These are phyloP conservation scores for Prunus armeniaca DNA, from an alignment of 306 rosid genomes.

Conservation along the genomic window DNA sequence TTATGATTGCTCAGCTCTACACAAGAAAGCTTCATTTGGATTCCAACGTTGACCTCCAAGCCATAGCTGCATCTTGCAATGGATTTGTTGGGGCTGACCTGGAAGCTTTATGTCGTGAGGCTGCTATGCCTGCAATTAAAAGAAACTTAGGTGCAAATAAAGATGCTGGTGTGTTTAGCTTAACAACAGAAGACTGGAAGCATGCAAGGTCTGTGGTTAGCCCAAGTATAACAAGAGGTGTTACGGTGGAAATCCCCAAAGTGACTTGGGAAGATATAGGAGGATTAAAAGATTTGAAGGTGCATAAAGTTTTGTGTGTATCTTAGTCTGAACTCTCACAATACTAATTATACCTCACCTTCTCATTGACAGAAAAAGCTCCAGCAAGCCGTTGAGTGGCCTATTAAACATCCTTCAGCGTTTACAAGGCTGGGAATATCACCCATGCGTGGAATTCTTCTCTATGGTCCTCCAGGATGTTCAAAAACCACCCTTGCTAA, in stretches of 20 bases:
- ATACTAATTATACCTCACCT: constrained; percentile 6
- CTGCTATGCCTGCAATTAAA: constrained; percentile 49
- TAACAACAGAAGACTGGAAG: constrained; percentile 76
- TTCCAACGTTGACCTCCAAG: constrained; percentile 49
- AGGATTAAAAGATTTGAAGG: constrained; percentile 84
- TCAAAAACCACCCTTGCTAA: constrained; percentile 95
- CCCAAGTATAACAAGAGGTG: constrained; percentile 93
- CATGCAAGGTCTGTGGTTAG: constrained; percentile 62
- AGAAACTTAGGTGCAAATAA: constrained; percentile 49
- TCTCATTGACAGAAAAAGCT: constrained; percentile 67
- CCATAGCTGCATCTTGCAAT: constrained; percentile 79
- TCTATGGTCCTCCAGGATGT: constrained; percentile 97
- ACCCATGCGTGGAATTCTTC: constrained; percentile 86
- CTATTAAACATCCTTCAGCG: constrained; percentile 65
- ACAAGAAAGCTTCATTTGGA: constrained; percentile 68
- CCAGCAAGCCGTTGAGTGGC: constrained; percentile 92
- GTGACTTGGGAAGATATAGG: constrained; percentile 95
- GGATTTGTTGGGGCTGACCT: constrained; percentile 96
- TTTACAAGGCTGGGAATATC: constrained; percentile 81
- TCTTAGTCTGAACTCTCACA: constrained; percentile 18
- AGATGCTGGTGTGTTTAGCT: constrained; percentile 32
- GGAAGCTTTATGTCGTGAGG: constrained; percentile 80
- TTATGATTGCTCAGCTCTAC: constrained; percentile 58
- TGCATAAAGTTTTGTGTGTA: constrained; percentile 33
- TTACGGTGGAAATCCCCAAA: constrained; percentile 79